Base-by-base conservation (phyloP, 176 grass and related monocot species). In the Oropetium thomaeum region DNA sequence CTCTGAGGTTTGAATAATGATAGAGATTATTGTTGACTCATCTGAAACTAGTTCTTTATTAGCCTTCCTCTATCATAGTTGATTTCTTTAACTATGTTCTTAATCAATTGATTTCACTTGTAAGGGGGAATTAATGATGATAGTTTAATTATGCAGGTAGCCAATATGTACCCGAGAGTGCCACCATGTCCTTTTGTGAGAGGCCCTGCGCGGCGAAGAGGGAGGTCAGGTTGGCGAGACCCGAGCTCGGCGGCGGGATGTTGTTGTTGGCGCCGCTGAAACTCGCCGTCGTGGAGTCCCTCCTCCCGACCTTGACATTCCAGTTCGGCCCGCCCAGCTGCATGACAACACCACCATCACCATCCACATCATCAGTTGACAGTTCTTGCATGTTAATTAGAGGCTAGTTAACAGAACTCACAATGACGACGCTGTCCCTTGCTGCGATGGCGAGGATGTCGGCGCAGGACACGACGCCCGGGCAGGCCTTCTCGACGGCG, bases 401-500 rank as follows among this genome's bases (percentile, higher is more conserved):
- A 26, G 2, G n/a, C n/a, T n/a, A 57, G 4, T 2, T 5, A 13
- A 25, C 1, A 12, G 11, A 7, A 75, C 74, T 82, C 73, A 96
- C 89, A 7, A 38, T 65, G 35, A 86, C 75, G 0, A 92, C 85
- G 61, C 88, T 81, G 65, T 97, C 93, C 34, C 87, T 85, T 0
- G 86, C 85, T 0, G 88, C 86, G 76, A 93, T 62, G 34, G 90
- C 88, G 37, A 97, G 77, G 62, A 97, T 86, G 81, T 97, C 93
- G 59, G 93, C 85, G 71, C 93, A 97, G 28, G 93, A 97, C 22
- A 97, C 93, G 34, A 96, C 79, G 63, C 82, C 82, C 1, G 93
- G 93, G 42, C 93, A 97, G 0, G 52, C 67, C 30, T 29, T 67
- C 55, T 97, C 93, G 5, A 97, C 84, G n/a, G 82, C 86, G 23